Conservation (phyloP, 768 basidiomycete genomes). For the Serendipita sp. region DNA sequence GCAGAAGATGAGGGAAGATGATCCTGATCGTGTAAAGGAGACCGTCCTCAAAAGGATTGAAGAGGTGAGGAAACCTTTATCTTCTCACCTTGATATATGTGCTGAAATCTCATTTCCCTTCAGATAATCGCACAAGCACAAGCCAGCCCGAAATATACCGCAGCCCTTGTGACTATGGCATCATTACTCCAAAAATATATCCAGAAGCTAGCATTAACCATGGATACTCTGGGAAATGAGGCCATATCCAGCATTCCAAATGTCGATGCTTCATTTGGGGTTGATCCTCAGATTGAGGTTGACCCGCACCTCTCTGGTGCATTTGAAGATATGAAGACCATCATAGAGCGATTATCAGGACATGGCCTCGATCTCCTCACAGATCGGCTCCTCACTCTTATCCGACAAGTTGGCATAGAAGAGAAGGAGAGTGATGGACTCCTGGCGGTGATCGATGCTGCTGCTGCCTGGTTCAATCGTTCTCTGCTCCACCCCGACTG, state of each 20-base stretch:
- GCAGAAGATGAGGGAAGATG: slow-evolving; percentile 7
- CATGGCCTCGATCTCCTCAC: slow-evolving; percentile 2
- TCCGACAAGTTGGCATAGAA: not conserved
- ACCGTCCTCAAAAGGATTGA: slow-evolving; percentile 11
- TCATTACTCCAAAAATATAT: not conserved
- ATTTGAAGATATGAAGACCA: not conserved
- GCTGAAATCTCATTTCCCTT: not conserved
- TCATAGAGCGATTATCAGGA: not conserved
- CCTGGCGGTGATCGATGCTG: not conserved
- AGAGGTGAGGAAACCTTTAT: slow-evolving; percentile 9
- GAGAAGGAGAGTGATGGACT: not conserved
- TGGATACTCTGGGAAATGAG: not conserved
- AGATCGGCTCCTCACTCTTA: not conserved
- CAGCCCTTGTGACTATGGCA: slow-evolving; percentile 7
- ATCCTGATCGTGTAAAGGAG: slow-evolving; percentile 11
- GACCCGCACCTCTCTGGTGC: not conserved
- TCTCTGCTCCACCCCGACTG: not conserved
- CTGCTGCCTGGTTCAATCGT: not conserved
- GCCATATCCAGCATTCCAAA: not conserved
- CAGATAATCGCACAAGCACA: slow-evolving; percentile 10
- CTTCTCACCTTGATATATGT: not conserved
- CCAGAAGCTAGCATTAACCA: not conserved
- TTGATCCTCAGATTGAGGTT: not conserved
- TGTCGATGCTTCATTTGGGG: not conserved
- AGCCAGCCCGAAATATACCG: slow-evolving; percentile 9